These are phyloP conservation scores for Chlorella vulgaris DNA, from an alignment of 139 green algal genomes.

Conservation along the genomic window DNA sequence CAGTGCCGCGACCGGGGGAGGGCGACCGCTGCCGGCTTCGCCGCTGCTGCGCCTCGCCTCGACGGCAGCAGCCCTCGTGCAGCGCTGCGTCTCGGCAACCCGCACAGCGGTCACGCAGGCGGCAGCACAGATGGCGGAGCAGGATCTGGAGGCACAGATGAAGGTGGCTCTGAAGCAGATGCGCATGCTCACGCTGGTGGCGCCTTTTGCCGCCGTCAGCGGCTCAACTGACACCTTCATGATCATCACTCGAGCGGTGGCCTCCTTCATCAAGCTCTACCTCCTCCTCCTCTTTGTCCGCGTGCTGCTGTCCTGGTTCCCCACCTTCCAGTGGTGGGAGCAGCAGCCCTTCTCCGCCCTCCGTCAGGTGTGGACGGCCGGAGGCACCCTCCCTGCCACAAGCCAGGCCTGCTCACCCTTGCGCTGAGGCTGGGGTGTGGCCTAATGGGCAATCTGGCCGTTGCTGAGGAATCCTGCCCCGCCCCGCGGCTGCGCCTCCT, in stretches of 20 bases:
- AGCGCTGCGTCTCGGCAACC: not conserved
- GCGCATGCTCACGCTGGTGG: constrained; percentile 48
- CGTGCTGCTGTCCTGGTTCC: constrained; percentile 97
- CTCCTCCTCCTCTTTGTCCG: constrained; percentile 94
- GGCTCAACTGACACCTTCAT: constrained; percentile 47
- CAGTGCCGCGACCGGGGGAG: not conserved
- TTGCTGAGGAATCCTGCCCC: too few relatives aligned
- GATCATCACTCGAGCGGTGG: constrained; percentile 57
- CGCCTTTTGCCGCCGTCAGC: constrained; percentile 56
- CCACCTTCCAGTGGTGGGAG: constrained; percentile 92
- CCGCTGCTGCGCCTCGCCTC: constrained; percentile 9
- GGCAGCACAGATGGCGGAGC: not conserved
- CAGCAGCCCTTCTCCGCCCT: constrained; percentile 92
- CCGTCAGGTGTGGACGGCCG: constrained; percentile 66
- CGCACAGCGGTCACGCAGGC: not conserved
- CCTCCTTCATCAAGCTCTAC: constrained; percentile 85
- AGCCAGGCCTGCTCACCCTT: not conserved
- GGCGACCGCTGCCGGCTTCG: not conserved
- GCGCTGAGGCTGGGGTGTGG: too few relatives aligned
- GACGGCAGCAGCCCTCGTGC: constrained; percentile 1
- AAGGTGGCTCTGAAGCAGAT: constrained; percentile 51
- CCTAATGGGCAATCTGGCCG: too few relatives aligned
- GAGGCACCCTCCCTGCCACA: not conserved
- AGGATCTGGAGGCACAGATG: constrained; percentile 38
- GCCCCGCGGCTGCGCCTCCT: too few relatives aligned